phyloP scores from a whole-genome alignment of 306 rosid genomes.

The Cajanus cajan region DNA sequence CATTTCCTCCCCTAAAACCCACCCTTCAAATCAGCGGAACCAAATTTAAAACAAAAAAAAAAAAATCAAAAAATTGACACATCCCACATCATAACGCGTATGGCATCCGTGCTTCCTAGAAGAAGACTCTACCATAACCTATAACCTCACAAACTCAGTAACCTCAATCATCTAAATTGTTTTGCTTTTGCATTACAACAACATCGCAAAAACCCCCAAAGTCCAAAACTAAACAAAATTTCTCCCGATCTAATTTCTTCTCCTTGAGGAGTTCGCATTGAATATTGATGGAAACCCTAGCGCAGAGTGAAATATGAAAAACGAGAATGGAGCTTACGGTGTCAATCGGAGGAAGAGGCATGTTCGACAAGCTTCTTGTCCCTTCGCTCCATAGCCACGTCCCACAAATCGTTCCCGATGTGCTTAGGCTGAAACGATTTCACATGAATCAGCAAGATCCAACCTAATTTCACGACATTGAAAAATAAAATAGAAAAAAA shows the following conservation, averaged over 20 bases:
- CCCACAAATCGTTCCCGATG: slow-evolving; percentile 90
- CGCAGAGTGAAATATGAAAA: background rate
- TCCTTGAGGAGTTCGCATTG: background rate
- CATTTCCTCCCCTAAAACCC: background rate
- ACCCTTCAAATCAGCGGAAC: background rate
- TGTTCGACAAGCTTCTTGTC: slow-evolving; percentile 81
- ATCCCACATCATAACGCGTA: background rate
- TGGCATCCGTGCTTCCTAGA: background rate
- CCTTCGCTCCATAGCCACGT: slow-evolving; percentile 94
- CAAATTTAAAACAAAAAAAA: background rate
- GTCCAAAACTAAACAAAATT: background rate
- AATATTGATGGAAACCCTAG: background rate
- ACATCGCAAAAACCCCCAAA: too few species aligned
- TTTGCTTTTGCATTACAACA: background rate
- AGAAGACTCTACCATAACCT: background rate
- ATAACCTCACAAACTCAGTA: background rate
- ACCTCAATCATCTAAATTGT: background rate
- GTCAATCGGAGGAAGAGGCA: slow-evolving; percentile 40
- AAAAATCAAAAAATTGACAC: background rate
- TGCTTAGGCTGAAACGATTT: slow-evolving; percentile 74
- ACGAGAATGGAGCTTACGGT: background rate
- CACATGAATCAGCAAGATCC: background rate
- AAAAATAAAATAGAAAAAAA: background rate
- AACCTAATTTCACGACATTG: background rate
- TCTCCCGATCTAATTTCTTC: background rate